These are phyloP conservation scores for Pugionium cornutum DNA, from an alignment of 345 rosid species.

Conservation along the genomic window DNA sequence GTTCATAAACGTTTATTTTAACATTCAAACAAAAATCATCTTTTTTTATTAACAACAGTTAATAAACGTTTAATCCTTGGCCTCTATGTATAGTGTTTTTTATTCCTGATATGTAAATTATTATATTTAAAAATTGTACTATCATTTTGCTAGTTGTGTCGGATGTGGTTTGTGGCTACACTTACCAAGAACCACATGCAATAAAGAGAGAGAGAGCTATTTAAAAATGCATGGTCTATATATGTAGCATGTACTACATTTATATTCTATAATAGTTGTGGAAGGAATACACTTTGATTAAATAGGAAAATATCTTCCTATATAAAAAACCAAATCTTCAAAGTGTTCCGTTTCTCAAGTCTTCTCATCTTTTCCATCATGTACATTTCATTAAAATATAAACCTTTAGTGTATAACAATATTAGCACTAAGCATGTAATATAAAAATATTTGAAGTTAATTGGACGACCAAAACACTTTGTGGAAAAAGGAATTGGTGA, in stretches of 20 bases:
- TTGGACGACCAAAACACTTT: constrained; percentile 37
- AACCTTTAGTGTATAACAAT: constrained; percentile 19
- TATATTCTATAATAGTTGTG: constrained; percentile 6
- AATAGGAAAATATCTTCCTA: constrained; percentile 24
- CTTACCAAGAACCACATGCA: constrained; percentile 27
- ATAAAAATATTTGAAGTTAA: constrained; percentile 24
- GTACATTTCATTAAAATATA: background rate
- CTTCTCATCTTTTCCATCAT: constrained; percentile 37
- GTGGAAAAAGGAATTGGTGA: constrained; percentile 19
- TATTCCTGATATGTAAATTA: background rate
- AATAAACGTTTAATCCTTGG: background rate
- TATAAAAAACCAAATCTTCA: constrained; percentile 32
- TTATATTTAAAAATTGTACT: background rate
- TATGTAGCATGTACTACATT: constrained; percentile 10
- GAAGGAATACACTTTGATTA: constrained; percentile 16
- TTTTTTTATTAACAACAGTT: background rate
- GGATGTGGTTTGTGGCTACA: constrained; percentile 27
- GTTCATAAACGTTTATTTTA: too few relatives aligned
- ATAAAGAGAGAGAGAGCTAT: constrained; percentile 19
- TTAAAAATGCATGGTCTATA: constrained; percentile 10
- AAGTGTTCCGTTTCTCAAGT: constrained; percentile 25
- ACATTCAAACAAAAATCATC: too few relatives aligned
- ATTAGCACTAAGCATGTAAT: constrained; percentile 24
- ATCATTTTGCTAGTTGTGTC: constrained; percentile 12
- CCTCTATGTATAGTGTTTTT: background rate